Conservation (phyloP, 2,329 filamentous ascomycete genomes). For the Saccharata proteae region DNA sequence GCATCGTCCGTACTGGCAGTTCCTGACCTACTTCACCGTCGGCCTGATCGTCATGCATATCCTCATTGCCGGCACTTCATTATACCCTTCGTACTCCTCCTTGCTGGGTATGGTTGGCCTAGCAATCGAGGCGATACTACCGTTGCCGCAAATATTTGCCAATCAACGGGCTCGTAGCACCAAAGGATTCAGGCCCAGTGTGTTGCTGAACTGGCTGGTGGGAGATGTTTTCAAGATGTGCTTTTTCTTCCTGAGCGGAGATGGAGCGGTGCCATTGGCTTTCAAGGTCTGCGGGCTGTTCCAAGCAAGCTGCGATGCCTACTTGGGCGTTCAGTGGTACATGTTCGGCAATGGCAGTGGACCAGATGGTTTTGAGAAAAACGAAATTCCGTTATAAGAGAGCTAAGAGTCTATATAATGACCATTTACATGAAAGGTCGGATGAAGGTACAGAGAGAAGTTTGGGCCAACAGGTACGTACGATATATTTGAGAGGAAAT, state of each 20-base stretch:
- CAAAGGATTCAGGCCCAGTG: constrained; percentile 64
- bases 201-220: constrained; percentile 65
- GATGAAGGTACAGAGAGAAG: too few relatives aligned
- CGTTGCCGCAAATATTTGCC: constrained; percentile 63
- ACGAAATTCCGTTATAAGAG: constrained; percentile 5
- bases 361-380: constrained; percentile 1
- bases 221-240: constrained; percentile 76
- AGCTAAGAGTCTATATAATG: too few relatives aligned
- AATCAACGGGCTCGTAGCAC: constrained; percentile 59
- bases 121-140: constrained; percentile 67
- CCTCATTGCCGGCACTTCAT: constrained; percentile 45
- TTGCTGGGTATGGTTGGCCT: constrained; percentile 65
- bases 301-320: constrained; percentile 64
- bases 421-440: too few relatives aligned
- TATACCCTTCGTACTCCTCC: constrained; percentile 55
- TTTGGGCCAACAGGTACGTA: too few relatives aligned
- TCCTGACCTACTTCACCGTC: constrained; percentile 55
- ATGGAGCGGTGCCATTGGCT: constrained; percentile 57
- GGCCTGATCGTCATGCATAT: constrained; percentile 52
- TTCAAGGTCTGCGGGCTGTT: constrained; percentile 78
- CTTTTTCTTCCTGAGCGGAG: constrained; percentile 63
- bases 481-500: too few relatives aligned
- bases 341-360: constrained; percentile 20
- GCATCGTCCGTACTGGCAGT: constrained; percentile 68
- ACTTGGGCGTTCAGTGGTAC: constrained; percentile 61